These are phyloP conservation scores for Aspergillus awamori DNA, from an alignment of 2,329 filamentous ascomycete genomes.

Conservation along the genomic window DNA sequence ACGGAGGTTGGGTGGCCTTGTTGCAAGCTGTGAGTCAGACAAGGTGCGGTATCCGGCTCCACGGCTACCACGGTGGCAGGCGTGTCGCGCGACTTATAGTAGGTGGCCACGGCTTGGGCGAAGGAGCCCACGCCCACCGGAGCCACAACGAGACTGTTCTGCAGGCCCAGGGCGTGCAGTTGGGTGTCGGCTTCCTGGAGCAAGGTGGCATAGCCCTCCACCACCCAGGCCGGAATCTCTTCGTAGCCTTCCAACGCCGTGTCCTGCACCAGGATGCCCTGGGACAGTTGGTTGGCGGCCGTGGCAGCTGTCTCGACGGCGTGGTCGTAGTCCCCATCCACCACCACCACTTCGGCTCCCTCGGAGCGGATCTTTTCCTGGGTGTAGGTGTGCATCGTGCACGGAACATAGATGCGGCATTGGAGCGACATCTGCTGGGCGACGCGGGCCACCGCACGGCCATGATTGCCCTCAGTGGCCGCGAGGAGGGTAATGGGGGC, in stretches of 20 bases:
- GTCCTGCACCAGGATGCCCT: conserved; percentile 67
- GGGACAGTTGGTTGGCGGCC: conserved; percentile 38
- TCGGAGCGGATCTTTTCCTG: conserved; percentile 61
- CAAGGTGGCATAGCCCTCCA: conserved; percentile 77
- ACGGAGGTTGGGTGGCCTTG: conserved; percentile 54
- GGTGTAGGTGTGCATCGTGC: conserved; percentile 58
- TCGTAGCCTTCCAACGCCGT: conserved; percentile 68
- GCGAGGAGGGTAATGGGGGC: conserved; percentile 56
- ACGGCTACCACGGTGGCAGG: conserved; percentile 62
- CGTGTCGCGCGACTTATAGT: conserved; percentile 58
- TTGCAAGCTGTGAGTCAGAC: conserved; percentile 53
- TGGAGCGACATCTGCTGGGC: conserved; percentile 60
- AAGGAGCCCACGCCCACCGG: conserved; percentile 75
- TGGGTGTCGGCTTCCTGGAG: conserved; percentile 69
- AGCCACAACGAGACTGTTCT: conserved; percentile 58
- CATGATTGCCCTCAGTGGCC: conserved; percentile 77
- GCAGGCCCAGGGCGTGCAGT: conserved; percentile 45
- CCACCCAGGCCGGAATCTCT: conserved; percentile 71
- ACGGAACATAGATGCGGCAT: conserved; percentile 65
- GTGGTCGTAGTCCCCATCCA: conserved; percentile 66
- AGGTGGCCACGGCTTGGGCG: conserved; percentile 67
- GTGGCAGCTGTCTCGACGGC: conserved; percentile 56
- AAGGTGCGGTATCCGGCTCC: conserved; percentile 68
- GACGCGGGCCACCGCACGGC: conserved; percentile 72
- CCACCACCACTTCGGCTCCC: conserved; percentile 61